Percentiles rank a stretch among this genome's conserved stretches.
phyloP scores from a whole-genome alignment of 305 asterid genomes.

The Ilex paraguariensis region DNA sequence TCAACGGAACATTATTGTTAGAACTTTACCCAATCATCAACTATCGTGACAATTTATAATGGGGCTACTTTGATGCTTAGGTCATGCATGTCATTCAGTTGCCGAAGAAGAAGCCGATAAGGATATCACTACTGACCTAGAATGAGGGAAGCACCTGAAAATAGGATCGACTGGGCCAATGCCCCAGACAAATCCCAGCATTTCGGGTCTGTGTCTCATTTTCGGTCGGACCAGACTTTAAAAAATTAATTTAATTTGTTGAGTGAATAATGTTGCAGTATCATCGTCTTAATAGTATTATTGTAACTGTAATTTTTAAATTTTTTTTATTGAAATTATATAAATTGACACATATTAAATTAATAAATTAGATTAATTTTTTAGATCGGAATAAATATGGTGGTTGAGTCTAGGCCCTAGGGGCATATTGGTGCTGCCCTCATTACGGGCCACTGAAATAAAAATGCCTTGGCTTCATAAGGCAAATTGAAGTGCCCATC shows the following conservation, averaged over 20 bases:
- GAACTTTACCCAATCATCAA: no score
- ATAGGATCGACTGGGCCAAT: slow-evolving; percentile 11
- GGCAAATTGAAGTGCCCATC: slow-evolving; percentile 26
- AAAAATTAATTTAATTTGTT: neutral
- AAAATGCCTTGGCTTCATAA: slow-evolving; percentile 9
- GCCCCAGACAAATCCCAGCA: slow-evolving; percentile 16
- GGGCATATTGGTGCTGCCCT: slow-evolving; percentile 9
- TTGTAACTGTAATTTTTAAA: neutral
- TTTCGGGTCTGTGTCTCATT: slow-evolving; percentile 14
- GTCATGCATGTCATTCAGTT: slow-evolving; percentile 30
- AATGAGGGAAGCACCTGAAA: slow-evolving; percentile 21
- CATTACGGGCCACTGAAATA: neutral
- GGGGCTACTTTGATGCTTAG: slow-evolving; percentile 12
- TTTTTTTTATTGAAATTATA: no score
- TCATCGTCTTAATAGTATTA: neutral
- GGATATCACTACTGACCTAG: slow-evolving; percentile 35
- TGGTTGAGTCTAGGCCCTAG: no score
- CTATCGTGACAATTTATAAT: neutral
- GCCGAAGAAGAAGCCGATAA: slow-evolving; percentile 37
- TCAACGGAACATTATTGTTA: neutral
- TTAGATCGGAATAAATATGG: no score
- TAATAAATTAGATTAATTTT: no score
- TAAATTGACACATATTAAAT: no score
- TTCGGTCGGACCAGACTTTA: no score
- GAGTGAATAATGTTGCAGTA: neutral